Base-by-base conservation (phyloP, 1,284 basidiomycete genomes). In the Anthracocystis setariae region DNA sequence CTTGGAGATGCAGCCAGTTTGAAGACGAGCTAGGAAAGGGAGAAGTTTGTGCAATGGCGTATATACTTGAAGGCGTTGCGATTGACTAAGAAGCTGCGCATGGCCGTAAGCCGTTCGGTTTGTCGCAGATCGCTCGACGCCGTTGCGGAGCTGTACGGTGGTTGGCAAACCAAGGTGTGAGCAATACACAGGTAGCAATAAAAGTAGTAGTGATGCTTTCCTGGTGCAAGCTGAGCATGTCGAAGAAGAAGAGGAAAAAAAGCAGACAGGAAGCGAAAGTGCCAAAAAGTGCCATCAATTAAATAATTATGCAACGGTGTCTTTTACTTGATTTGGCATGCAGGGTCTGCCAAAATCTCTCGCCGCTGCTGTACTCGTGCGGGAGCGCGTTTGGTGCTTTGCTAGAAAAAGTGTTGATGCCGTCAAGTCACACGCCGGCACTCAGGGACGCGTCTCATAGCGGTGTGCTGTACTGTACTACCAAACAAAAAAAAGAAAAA, bases 131-230 rank as follows among this genome's bases (percentile, higher is more conserved):
- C 54, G 29, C 23, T 79, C 74, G 37, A 60, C 37, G 17, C 74
- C 77, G 53, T 65, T 72, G 32, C 62, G 46, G 17, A 78, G 55
- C 10, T 75, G 54, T 2, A 53, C 20, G 12, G 21, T 58, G 13
- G 57, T 55, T 58, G 13, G 57, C 53, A 35, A 79, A 81, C 80
- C 80, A 82, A 1, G 80, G 76, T 3, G 70, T 52, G 9, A 78
- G 58, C 48, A n/a, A n/a, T n/a, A n/a, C n/a, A n/a, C n/a, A n/a
- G n/a, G n/a, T n/a, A n/a, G n/a, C n/a, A n/a, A n/a, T n/a, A n/a
- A n/a, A n/a, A n/a, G n/a, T n/a, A n/a, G 40, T 9, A 8, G 15
- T 23, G 20, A 42, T 42, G 40, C 17, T 18, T 23, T 9, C 7
- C 5, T 42, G 18, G 20, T 42, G 21, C 10, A 17, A 17, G 5